Conservation (phyloP, 495 filamentous ascomycete genomes). For the Neurospora pannonica region DNA sequence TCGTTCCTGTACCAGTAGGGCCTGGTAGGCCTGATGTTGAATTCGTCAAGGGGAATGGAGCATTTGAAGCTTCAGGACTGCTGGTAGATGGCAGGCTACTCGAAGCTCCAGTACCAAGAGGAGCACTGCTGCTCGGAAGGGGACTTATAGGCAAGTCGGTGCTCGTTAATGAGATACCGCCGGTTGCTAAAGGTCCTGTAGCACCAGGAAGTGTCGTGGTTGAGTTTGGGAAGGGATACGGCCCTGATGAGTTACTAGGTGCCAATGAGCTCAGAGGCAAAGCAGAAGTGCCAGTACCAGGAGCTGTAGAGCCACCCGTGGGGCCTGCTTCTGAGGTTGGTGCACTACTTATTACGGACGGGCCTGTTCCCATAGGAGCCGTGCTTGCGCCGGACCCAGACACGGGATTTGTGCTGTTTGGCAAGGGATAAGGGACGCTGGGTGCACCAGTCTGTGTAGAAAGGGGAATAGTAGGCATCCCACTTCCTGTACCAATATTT, state of each 20-base stretch:
- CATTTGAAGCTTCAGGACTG: constrained; percentile 2
- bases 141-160: not conserved
- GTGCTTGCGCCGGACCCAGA: constrained; percentile 1
- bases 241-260: not conserved
- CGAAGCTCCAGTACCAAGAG: not conserved
- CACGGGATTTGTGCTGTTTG: constrained; percentile 4
- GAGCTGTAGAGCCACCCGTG: not conserved
- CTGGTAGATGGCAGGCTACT: not conserved
- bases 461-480: not conserved
- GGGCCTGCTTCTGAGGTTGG: not conserved
- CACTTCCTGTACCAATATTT: not conserved
- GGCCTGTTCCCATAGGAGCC: not conserved
- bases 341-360: constrained; percentile 4
- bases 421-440: constrained; percentile 5
- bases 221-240: not conserved
- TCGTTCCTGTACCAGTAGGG: constrained; percentile 6
- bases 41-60: constrained; percentile 9
- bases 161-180: not conserved
- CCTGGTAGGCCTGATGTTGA: constrained; percentile 4
- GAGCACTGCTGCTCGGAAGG: not conserved
- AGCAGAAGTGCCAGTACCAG: not conserved
- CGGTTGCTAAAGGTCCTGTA: not conserved
- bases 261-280: not conserved
- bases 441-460: not conserved
- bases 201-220: not conserved